Base-by-base conservation (phyloP, 2,329 filamentous ascomycete genomes). In the Lojkania enalia region DNA sequence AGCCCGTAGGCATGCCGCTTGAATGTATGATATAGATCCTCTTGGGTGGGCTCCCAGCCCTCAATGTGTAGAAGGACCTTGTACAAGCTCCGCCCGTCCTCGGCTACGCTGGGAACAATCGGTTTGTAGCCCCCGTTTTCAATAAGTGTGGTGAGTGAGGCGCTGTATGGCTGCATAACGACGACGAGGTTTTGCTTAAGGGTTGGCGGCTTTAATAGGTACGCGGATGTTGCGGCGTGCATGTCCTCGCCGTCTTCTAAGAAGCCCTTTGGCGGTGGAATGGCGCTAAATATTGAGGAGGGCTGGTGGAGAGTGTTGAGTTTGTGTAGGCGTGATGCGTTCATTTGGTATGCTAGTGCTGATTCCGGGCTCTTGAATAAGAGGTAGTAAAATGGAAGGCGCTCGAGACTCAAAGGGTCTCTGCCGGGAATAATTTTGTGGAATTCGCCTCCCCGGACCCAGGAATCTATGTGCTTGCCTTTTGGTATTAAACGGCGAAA, bases 401-500 rank as follows among this genome's bases (percentile, higher is more conserved):
- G 80, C 45, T 82, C 80, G 38, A 88, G 76, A 7, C 84, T 88
- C 44, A 74, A 64, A 3, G 79, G 76, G 60, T 88, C 77, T 49
- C 85, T 83, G 35, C 77, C 80, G 49, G 86, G 86, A 18, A 87
- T 77, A 29, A 86, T 74, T 67, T 82, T 80, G 29, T 75, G 70
- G 45, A 89, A 82, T 20, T 82, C 81, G 43, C 75, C 77, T 7
- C 71, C 62, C 14, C 66, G 58, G 14, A 79, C 75, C 87, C 87
- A 90, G 30, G 78, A 78, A 49, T 86, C 82, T 23, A 91, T 78
- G 55, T 87, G 82, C 42, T 74, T 69, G 35, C 82, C 81, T 57
- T 77, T 80, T 1, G 79, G 78, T 4, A 82, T 77, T 14, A 90
- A 69, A 43, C 87, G 83, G 51, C 82, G 77, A 68, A 92, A 91